A percentile compares a stretch with the other conserved stretches of the same genome.
Conservation (phyloP, 1,284 basidiomycete genomes). For the Cystobasidiaceae sp. region DNA sequence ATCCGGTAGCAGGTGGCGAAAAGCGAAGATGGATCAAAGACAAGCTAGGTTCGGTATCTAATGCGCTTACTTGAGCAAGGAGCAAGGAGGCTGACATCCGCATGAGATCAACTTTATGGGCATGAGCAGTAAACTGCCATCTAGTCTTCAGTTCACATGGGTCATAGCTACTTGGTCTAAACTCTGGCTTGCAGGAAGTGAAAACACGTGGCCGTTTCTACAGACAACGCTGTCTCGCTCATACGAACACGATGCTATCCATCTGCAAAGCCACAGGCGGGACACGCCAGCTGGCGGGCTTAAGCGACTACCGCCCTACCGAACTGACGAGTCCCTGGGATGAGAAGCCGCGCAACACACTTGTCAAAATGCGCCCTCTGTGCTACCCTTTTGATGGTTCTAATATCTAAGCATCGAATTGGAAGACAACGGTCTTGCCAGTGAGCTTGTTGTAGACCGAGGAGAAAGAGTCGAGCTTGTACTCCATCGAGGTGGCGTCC, state of each 20-base stretch:
- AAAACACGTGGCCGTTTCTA: no score
- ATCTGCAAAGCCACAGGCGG: no score
- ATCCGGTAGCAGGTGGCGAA: no score
- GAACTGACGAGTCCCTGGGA: background rate
- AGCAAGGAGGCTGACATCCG: background rate
- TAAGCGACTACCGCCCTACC: background rate
- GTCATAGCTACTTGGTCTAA: background rate
- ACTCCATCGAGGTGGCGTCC: constrained; percentile 96
- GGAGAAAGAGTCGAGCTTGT: constrained; percentile 97
- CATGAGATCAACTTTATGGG: background rate
- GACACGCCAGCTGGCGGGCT: no score
- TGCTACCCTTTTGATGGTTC: background rate
- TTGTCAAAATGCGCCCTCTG: no score
- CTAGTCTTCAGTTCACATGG: background rate
- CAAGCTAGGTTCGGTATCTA: no score
- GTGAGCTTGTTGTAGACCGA: constrained; percentile 83
- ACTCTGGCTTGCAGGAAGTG: no score
- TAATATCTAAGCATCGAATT: constrained; percentile 28
- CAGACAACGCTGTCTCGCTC: no score
- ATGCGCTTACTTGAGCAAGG: no score
- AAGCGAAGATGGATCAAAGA: no score
- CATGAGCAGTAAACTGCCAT: background rate
- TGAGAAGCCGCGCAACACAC: no score
- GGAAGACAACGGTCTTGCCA: constrained; percentile 71
- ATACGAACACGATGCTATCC: no score